Base-by-base conservation (phyloP, 179 eudicot genomes). In the Spergularia azorica region DNA sequence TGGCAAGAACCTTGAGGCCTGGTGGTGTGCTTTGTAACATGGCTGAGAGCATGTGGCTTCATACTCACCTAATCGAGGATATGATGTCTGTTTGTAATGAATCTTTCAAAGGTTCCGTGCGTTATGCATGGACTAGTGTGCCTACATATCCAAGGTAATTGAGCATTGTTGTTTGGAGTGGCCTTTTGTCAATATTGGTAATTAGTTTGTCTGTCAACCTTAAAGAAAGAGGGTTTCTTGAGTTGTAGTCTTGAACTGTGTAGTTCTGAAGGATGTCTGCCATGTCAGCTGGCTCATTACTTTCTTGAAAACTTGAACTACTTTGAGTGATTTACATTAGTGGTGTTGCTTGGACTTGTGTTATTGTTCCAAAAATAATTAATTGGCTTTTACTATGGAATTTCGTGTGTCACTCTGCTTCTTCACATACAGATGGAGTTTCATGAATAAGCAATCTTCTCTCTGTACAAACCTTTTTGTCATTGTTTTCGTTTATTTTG, bases 31-130 rank as follows among this genome's bases (percentile, higher is more conserved):
- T 91, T 38, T 95, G 99, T 83, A 95, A 89, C 84, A 95, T 95
- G 99, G 96, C 98, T 3, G 99, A 95, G 67, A 95, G 99, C 73
- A 90, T 95, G 97, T 95, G 98, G 99, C 97, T 95, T 65, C 98
- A 95, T 79, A 95, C 98, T 61, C 99, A 93, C 88, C 85, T 95
- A 21, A 95, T 95, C 72, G 90, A 95, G 76, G 96, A 95, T 74
- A 89, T 91, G 96, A 14, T 91, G 10, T 85, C 92, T 56, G 83
- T 89, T 76, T 95, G 99, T 78, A 91, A 81, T 39, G 88, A 89
- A 76, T 84, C 84, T 59, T 95, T 95, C 58, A 90, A 88, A 80
- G 99, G 99, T 77, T 89, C 97, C 75, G 98, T 93, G 69, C 96
- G 83, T 72, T 95, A 93, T 87, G 99, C 99, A 41, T 95, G 99